A percentile compares a stretch with the other conserved stretches of the same genome.
These are phyloP conservation scores for Thelonectria olida DNA, from an alignment of 2,329 filamentous ascomycete species.

Conservation along the genomic window DNA sequence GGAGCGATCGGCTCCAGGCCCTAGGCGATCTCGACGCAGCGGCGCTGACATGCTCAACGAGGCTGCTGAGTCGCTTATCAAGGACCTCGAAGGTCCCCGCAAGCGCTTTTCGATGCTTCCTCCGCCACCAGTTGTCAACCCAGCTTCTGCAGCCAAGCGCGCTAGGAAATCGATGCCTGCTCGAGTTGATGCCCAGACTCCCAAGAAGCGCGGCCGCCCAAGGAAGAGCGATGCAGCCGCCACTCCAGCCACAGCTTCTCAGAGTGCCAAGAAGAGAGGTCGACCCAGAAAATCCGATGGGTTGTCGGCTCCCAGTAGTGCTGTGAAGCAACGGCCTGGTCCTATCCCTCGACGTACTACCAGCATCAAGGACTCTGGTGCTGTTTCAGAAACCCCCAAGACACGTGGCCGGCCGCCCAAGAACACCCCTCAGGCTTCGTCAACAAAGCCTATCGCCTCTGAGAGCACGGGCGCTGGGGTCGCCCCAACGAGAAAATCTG, in stretches of 20 bases:
- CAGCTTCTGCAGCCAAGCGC: constrained; percentile 21
- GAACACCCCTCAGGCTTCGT: constrained; percentile 17
- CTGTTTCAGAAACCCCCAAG: constrained; percentile 29
- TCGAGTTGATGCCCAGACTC: constrained; percentile 22
- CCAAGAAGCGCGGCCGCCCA: constrained; percentile 36
- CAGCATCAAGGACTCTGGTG: background rate
- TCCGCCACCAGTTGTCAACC: constrained; percentile 22
- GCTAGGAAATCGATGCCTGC: constrained; percentile 38
- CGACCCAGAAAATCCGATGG: constrained; percentile 36
- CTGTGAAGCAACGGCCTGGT: constrained; percentile 17
- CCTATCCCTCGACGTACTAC: constrained; percentile 23
- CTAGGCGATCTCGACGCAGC: constrained; percentile 27
- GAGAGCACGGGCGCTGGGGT: constrained; percentile 4
- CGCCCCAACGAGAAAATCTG: constrained; percentile 15
- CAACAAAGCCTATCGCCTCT: constrained; percentile 8
- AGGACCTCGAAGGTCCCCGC: constrained; percentile 22
- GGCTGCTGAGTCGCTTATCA: constrained; percentile 13
- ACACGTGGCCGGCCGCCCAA: constrained; percentile 37
- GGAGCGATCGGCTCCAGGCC: constrained; percentile 1
- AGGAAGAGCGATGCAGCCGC: constrained; percentile 32
- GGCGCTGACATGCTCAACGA: constrained; percentile 20
- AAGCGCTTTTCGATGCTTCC: constrained; percentile 23
- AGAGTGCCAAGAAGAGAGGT: constrained; percentile 30
- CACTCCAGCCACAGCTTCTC: constrained; percentile 23
- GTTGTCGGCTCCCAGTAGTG: constrained; percentile 12